Percentiles rank a stretch among this genome's conserved stretches.
Evolutionary conservation across 2,329 filamentous ascomycete genomes (phyloP).

Genomic region (Apiospora pterosperma): DNA sequence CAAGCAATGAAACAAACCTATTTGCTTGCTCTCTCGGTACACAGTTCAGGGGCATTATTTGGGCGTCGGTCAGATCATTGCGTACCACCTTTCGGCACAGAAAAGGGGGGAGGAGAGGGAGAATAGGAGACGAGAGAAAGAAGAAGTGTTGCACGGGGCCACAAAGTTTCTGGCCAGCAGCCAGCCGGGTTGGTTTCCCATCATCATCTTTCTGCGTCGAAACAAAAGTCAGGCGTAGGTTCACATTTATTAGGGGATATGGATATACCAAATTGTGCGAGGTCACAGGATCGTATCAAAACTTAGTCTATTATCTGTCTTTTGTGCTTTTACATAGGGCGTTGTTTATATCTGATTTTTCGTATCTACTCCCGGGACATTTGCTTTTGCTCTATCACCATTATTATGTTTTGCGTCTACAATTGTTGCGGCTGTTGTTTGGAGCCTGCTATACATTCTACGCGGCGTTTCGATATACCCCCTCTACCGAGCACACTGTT

Average conservation of each 20-base stretch:
- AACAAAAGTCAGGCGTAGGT: background rate
- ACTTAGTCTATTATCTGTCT: background rate
- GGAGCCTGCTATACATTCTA: background rate
- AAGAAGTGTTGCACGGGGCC: too few species aligned
- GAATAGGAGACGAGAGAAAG: too few species aligned
- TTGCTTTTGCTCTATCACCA: background rate
- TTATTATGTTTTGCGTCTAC: background rate
- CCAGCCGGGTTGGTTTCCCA: too few species aligned
- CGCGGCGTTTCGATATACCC: background rate
- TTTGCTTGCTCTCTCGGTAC: too few species aligned
- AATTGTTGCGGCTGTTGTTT: background rate
- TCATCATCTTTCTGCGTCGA: background rate
- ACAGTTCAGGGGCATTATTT: too few species aligned
- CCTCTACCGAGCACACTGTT: too few species aligned
- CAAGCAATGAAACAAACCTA: too few species aligned
- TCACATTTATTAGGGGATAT: background rate
- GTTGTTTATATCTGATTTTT: background rate
- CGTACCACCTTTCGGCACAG: too few species aligned
- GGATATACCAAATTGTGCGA: constrained; percentile 1
- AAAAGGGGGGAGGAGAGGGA: too few species aligned
- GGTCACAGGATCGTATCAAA: background rate
- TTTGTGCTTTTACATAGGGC: background rate
- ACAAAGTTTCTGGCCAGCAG: too few species aligned
- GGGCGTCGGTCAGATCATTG: too few species aligned
- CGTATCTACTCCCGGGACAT: background rate